Evolutionary conservation across 768 basidiomycete genomes (phyloP).

Genomic region (Paxillus ammoniavirescens): DNA sequence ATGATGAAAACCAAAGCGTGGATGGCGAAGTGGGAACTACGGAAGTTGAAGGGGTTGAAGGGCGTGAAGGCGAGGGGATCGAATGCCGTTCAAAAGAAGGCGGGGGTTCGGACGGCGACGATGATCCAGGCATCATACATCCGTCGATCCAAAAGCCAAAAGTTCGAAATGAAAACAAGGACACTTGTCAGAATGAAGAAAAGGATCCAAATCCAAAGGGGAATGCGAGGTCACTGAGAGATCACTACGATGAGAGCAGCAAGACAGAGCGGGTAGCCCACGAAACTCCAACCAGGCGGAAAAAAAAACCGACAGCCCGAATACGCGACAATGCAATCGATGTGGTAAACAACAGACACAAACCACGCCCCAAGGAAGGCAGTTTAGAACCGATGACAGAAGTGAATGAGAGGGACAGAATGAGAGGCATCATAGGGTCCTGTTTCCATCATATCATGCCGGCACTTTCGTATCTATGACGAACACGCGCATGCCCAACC

Average conservation of each 20-base stretch:
- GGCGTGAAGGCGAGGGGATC: not conserved
- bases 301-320: not conserved
- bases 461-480: too few relatives aligned
- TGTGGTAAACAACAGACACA: not conserved
- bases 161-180: not conserved
- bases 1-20: not conserved
- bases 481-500: too few relatives aligned
- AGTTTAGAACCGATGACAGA: constrained; percentile 4
- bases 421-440: not conserved
- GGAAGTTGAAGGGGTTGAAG: not conserved
- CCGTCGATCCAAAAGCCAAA: not conserved
- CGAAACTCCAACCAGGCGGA: not conserved
- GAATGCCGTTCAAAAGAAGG: not conserved
- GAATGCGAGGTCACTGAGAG: not conserved
- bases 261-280: not conserved
- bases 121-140: constrained; percentile 6
- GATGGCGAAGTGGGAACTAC: constrained; percentile 1
- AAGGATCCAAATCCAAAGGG: not conserved
- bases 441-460: not conserved
- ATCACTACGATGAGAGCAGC: not conserved
- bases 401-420: not conserved
- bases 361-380: constrained; percentile 8
- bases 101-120: not conserved
- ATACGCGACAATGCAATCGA: not conserved
- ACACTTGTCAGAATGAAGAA: not conserved